These are phyloP conservation scores for Cryomyces minteri DNA, from an alignment of 495 filamentous ascomycete genomes.

Conservation along the genomic window DNA sequence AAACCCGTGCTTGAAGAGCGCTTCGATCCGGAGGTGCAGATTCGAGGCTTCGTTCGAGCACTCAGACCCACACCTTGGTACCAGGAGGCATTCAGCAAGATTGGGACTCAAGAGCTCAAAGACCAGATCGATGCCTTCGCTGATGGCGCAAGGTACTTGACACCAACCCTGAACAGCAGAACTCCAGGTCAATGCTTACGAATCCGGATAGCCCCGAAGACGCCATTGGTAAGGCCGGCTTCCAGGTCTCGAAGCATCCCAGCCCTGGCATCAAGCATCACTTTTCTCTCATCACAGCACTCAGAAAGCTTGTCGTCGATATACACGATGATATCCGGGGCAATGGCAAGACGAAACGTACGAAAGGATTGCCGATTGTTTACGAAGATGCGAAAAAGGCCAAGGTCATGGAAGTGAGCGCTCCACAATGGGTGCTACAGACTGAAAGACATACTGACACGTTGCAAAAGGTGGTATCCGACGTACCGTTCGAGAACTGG, in stretches of 20 bases:
- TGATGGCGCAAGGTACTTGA: neutral
- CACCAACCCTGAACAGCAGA: too few species aligned
- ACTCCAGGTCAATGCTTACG: too few species aligned
- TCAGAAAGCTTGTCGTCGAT: slow-evolving; percentile 5
- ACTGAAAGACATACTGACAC: neutral
- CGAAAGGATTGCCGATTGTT: slow-evolving; percentile 5
- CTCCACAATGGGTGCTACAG: neutral
- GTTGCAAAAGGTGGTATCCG: slow-evolving; percentile 6
- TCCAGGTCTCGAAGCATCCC: slow-evolving; percentile 2
- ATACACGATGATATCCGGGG: neutral
- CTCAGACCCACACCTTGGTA: slow-evolving; percentile 7
- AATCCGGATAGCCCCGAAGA: neutral
- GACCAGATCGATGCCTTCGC: slow-evolving; percentile 8
- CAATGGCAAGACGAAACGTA: slow-evolving; percentile 3
- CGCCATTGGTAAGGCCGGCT: slow-evolving; percentile 4
- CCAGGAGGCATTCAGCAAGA: slow-evolving; percentile 5
- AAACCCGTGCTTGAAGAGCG: slow-evolving; percentile 7
- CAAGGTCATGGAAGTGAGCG: slow-evolving; percentile 10
- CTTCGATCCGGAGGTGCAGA: slow-evolving; percentile 12
- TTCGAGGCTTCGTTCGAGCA: slow-evolving; percentile 10
- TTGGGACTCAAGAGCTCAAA: slow-evolving; percentile 6
- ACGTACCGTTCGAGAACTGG: slow-evolving; percentile 30
- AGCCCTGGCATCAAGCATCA: slow-evolving; percentile 11
- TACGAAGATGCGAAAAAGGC: slow-evolving; percentile 6
- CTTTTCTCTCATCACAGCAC: slow-evolving; percentile 7